A percentile compares a stretch with the other conserved stretches of the same genome.
These are phyloP conservation scores for Melianthus villosus DNA, from an alignment of 441 rosid species.

Conservation along the genomic window DNA sequence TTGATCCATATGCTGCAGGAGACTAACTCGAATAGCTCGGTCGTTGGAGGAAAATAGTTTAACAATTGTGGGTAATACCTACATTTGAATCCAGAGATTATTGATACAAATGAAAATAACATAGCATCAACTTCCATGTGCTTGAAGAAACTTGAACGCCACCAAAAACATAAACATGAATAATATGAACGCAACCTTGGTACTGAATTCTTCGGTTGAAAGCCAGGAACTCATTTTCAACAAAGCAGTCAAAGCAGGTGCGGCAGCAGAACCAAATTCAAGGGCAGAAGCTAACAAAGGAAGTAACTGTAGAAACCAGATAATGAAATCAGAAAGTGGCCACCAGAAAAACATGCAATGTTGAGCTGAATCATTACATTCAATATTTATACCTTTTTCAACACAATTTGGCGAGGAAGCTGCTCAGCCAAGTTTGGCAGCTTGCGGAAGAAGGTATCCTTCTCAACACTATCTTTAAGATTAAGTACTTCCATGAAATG, in stretches of 20 bases:
- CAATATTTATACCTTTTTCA: slow-evolving; percentile 57
- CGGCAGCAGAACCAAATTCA: slow-evolving; percentile 96
- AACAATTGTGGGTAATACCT: slow-evolving; percentile 76
- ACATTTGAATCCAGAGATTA: slow-evolving; percentile 5
- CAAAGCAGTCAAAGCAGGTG: slow-evolving; percentile 79
- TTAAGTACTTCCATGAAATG: slow-evolving; percentile 96
- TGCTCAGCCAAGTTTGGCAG: slow-evolving; percentile 95
- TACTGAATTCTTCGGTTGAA: slow-evolving; percentile 66
- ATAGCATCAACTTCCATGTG: no score
- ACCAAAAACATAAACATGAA: not conserved
- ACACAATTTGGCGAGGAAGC: slow-evolving; percentile 91
- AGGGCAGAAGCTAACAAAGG: slow-evolving; percentile 94
- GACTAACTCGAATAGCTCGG: slow-evolving; percentile 82
- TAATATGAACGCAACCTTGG: slow-evolving; percentile 39
- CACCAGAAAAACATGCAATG: slow-evolving; percentile 6
- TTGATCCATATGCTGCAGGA: slow-evolving; percentile 91
- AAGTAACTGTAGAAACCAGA: slow-evolving; percentile 63
- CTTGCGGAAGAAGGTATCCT: slow-evolving; percentile 91
- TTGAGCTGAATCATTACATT: slow-evolving; percentile 9
- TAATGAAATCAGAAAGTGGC: slow-evolving; percentile 17
- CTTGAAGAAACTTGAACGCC: no score
- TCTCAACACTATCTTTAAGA: slow-evolving; percentile 89
- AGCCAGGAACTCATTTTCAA: slow-evolving; percentile 94
- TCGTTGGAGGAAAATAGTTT: slow-evolving; percentile 86
- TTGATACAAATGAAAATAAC: no score